Base-by-base conservation (phyloP, 2,329 filamentous ascomycete genomes). In the Orbilia javanica region DNA sequence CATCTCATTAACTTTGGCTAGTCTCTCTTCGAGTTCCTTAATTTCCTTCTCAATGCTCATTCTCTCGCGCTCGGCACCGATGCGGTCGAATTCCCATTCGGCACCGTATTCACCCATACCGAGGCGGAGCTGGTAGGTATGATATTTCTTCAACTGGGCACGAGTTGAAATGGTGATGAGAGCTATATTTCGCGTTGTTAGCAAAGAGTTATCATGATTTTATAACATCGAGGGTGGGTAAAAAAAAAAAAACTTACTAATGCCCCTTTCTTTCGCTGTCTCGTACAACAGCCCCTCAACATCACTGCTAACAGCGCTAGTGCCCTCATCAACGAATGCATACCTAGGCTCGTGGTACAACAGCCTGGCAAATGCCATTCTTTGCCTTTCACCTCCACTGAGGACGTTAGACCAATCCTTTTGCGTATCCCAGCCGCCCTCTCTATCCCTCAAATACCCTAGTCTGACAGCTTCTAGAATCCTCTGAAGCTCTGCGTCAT, bases 341-440 rank as follows among this genome's bases (percentile, higher is more conserved):
- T 97, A 99, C 77, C 92, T 88, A 15, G 96, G 96, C 85, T 98
- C 95, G 83, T 99, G 96, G 83, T 99, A 99, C 46, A 98, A 86
- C 62, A 99, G 84, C 52, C 96, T 87, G 3, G 96, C 95, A 82
- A 99, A 93, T 0, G 90, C 93, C 89, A 99, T 93, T 22, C 96
- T 88, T 85, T 99, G 96, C 86, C 99, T 99, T 87, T 99, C 96
- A 11, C 96, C 96, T 44, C 96, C 96, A 80, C 92, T 95, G n/a
- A 99, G 87, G 3, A 99, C 93, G 81, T 98, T 95, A 85, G 98
- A 97, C 96, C 96, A 99, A 83, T 97, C 94, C 85, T 99, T 98
- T 71, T 93, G 89, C 3, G 93, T 96, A 83, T 99, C 93, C 94
- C 94, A 98, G 13, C 96, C 96, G 44, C 96, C 96, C 86, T 99